A percentile compares a stretch with the other conserved stretches of the same genome.
Conservation (phyloP, 2,329 filamentous ascomycete genomes). For the Blumeria hordei region DNA sequence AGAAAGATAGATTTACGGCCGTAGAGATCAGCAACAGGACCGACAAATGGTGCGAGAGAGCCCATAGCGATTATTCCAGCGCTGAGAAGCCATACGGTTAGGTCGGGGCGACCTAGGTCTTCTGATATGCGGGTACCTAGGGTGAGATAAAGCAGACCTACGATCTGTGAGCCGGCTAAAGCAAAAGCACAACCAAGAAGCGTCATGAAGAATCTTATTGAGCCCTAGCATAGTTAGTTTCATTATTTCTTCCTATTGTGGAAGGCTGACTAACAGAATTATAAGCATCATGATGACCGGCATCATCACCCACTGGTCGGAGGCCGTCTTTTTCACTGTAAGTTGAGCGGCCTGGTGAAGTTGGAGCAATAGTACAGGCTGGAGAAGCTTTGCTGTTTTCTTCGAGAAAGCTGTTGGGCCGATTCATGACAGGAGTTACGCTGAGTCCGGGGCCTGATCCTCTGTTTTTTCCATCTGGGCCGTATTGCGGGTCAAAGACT, state of each 20-base stretch:
- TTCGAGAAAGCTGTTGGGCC: not conserved
- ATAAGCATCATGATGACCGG: slow-evolving; percentile 21
- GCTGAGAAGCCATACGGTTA: slow-evolving; percentile 20
- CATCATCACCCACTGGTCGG: slow-evolving; percentile 22
- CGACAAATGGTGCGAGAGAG: slow-evolving; percentile 37
- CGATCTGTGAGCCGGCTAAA: slow-evolving; percentile 4
- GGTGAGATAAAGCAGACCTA: not conserved
- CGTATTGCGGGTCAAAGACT: too few relatives aligned
- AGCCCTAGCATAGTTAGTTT: slow-evolving; percentile 18
- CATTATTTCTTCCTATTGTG: not conserved
- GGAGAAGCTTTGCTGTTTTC: not conserved
- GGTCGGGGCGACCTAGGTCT: slow-evolving; percentile 17
- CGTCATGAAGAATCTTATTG: slow-evolving; percentile 37
- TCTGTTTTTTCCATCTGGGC: too few relatives aligned
- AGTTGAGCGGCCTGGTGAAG: slow-evolving; percentile 4
- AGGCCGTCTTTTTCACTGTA: slow-evolving; percentile 15
- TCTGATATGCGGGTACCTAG: not conserved
- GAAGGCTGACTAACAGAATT: not conserved
- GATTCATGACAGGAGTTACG: not conserved
- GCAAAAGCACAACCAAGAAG: slow-evolving; percentile 30
- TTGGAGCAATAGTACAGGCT: not conserved
- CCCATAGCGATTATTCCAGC: slow-evolving; percentile 30
- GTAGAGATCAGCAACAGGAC: slow-evolving; percentile 36
- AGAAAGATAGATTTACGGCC: slow-evolving; percentile 35
- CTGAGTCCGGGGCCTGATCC: too few relatives aligned